Conservation (phyloP, 441 rosid species). For the Populus hybrid region DNA sequence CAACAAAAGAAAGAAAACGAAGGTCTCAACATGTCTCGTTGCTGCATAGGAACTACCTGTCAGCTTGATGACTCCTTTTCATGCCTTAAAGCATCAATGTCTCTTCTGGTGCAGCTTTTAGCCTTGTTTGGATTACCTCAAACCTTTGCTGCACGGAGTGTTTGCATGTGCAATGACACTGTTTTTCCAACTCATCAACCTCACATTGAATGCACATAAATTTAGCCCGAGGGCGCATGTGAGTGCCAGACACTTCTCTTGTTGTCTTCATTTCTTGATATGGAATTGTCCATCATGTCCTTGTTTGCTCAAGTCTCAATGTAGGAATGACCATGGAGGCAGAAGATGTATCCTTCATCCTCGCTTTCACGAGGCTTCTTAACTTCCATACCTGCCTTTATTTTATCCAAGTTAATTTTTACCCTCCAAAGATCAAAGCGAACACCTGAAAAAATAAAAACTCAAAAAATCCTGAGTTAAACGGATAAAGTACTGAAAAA, state of each 20-base stretch:
- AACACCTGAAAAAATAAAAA: no score
- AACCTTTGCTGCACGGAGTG: background rate
- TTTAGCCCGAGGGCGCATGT: conserved; percentile 19
- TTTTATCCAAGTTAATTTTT: no score
- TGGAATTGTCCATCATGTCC: conserved; percentile 11
- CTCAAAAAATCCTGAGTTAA: no score
- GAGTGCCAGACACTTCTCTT: conserved; percentile 14
- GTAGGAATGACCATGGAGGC: background rate
- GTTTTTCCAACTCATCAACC: background rate
- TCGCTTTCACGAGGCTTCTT: no score
- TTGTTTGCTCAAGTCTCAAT: conserved; percentile 22
- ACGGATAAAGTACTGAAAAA: no score
- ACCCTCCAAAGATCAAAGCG: no score
- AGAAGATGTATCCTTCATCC: no score
- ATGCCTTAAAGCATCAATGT: background rate
- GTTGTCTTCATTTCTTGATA: background rate
- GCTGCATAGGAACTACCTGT: conserved; percentile 6
- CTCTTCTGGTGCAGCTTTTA: conserved; percentile 5
- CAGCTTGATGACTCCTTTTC: conserved; percentile 13
- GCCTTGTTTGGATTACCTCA: conserved; percentile 3
- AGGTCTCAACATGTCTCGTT: background rate
- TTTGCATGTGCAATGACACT: conserved; percentile 5
- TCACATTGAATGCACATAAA: background rate
- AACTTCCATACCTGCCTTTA: no score
- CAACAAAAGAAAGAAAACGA: background rate